Evolutionary conservation across 192 early-diverging fungal genomes (phyloP).

Genomic region (Coemansia sp.): DNA sequence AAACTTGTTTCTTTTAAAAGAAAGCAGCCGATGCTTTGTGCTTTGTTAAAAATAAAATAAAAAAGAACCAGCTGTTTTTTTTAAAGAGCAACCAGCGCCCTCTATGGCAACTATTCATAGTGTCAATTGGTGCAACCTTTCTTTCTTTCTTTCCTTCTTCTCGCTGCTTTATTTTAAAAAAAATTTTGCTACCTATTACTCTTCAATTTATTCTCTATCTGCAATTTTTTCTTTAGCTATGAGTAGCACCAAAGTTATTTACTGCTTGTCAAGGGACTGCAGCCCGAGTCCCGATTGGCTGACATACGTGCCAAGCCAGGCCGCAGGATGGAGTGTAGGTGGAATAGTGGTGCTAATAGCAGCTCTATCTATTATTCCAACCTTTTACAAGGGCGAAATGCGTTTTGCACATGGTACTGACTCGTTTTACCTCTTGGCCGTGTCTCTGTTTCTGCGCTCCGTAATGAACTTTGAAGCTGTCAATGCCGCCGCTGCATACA

Average conservation of each 20-base stretch:
- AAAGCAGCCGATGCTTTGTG: background rate
- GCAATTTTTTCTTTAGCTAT: background rate
- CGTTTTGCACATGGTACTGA: background rate
- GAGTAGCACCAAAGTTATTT: constrained; percentile 1
- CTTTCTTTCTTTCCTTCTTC: background rate
- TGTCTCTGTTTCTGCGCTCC: constrained; percentile 26
- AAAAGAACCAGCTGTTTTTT: background rate
- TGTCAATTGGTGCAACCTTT: background rate
- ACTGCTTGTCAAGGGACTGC: constrained; percentile 19
- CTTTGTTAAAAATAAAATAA: background rate
- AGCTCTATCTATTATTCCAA: background rate
- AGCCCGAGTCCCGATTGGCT: constrained; percentile 31
- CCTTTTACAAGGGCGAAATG: background rate
- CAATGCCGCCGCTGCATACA: constrained; percentile 21
- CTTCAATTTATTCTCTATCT: background rate
- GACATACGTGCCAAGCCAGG: constrained; percentile 8
- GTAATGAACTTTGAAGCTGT: constrained; percentile 13
- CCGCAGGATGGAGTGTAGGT: constrained; percentile 22
- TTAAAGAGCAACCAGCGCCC: background rate
- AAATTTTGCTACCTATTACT: background rate
- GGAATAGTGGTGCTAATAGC: constrained; percentile 14
- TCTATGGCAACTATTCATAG: background rate
- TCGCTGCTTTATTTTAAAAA: background rate
- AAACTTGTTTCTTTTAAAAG: background rate
- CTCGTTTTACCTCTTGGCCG: constrained; percentile 9